Base-by-base conservation (phyloP, 2,329 filamentous ascomycete genomes). In the Fusarium cicatricum region DNA sequence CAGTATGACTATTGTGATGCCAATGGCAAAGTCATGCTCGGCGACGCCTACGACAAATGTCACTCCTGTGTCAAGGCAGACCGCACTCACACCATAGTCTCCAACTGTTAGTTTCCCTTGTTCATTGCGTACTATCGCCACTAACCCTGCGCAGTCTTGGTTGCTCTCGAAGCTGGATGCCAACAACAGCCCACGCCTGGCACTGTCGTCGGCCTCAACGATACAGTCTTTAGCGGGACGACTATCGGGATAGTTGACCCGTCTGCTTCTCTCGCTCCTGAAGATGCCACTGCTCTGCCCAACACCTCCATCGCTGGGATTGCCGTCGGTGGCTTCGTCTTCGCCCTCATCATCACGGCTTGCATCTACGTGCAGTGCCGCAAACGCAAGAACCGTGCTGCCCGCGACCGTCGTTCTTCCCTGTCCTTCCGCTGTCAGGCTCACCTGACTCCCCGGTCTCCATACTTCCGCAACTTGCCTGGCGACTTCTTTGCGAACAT, bases 401-500 rank as follows among this genome's bases (percentile, higher is more conserved):
- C 32, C 9, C 51, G 41, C 15, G 23, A 41, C 29, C 52, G 57
- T 37, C 56, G 57, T 21, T 83, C 82, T 0, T 76, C 78, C 5
- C 74, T 84, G 23, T 82, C 79, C 2, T 84, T 84, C 70, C 77
- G 77, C 28, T 84, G 82, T 70, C 79, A 81, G 52, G 77, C 80
- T 1, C 77, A 58, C 10, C 38, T 70, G 11, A 70, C 68, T 4
- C 68, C 66, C 15, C 48, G 47, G 9, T 62, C 65, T 14, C 52
- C 59, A n/a, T 51, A 52, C 3, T 68, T 68, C 45, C 56, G 52
- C 9, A 52, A 61, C 23, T 47, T 53, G 12, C 51, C 55, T 12
- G 44, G 36, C 39, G 51, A 46, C 9, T 43, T 47, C 29, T 16
- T 31, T 7, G 32, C 34, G 14, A 49, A 58, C n/a, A 58, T 60